Base-by-base conservation (phyloP, 495 filamentous ascomycete species). In the Hypoxylon fragiforme region DNA sequence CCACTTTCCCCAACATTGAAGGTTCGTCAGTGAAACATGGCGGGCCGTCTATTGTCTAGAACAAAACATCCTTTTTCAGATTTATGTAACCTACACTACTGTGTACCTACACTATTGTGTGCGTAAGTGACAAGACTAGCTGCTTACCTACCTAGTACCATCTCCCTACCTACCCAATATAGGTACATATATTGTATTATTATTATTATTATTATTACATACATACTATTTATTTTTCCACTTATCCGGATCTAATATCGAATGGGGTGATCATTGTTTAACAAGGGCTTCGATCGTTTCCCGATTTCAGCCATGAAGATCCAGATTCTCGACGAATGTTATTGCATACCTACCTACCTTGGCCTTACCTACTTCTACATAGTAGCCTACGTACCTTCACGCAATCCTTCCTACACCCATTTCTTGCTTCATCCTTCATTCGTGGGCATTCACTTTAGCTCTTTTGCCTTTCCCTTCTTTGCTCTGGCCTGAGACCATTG, bases 341-440 rank as follows among this genome's bases (percentile, higher is more conserved):
- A 30, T 21, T 20, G 47, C 42, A 43, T 41, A 47, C 42, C 43
- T 41, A n/a, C n/a, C n/a, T n/a, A n/a, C n/a, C n/a, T n/a, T n/a
- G n/a, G n/a, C n/a, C n/a, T n/a, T n/a, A n/a, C n/a, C n/a, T n/a
- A n/a, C n/a, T n/a, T n/a, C n/a, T n/a, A n/a, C n/a, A n/a, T n/a
- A n/a, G n/a, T n/a, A n/a, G n/a, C n/a, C n/a, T 20, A 50, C 42
- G 42, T 41, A 47, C 42, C 43, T 41, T 46, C 50, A 51, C 42
- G 37, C 50, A 41, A 55, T 61, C 50, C 57, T 61, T 61, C 37
- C 46, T 54, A 56, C 57, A 46, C 46, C 41, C 47, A 34, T 47
- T 54, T 30, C 50, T 60, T 35, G 34, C 44, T 50, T 60, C 44
- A 32, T 48, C 48, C 16, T 42, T 38, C 24, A 48, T 50, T 43